Evolutionary conservation across 331 rosid species (phyloP).

Genomic region (Pyracantha coccinea): DNA sequence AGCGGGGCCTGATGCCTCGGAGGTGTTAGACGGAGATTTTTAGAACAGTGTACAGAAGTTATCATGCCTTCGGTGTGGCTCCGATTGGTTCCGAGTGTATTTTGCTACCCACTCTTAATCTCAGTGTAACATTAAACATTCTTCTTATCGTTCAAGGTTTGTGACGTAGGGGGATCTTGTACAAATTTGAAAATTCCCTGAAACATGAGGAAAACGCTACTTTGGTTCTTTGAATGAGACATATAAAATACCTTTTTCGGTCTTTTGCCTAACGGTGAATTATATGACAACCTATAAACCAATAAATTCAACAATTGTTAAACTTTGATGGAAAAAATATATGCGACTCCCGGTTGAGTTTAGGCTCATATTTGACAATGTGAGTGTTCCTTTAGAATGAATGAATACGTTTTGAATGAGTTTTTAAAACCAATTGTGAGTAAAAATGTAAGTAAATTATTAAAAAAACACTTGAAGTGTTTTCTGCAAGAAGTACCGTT

Average conservation of each 20-base stretch:
- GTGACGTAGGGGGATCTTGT: too few species aligned
- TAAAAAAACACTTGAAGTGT: too few species aligned
- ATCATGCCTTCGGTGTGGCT: too few species aligned
- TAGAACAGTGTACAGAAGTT: not conserved
- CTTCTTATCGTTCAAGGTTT: not conserved
- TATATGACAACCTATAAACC: not conserved
- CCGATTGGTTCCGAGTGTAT: not conserved
- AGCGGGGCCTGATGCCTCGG: rapidly evolving
- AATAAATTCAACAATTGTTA: too few species aligned
- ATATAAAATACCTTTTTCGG: too few species aligned
- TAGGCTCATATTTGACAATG: too few species aligned
- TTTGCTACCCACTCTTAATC: not conserved
- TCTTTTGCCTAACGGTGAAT: too few species aligned
- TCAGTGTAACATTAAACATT: not conserved
- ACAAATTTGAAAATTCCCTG: not conserved
- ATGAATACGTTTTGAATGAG: too few species aligned
- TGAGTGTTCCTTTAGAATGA: too few species aligned
- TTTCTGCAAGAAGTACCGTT: rapidly evolving
- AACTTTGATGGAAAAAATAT: not conserved
- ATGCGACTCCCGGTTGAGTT: not conserved
- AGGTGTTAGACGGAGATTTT: rapidly evolving
- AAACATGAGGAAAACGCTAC: not conserved
- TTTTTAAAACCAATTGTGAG: too few species aligned
- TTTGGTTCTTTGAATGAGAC: not conserved
- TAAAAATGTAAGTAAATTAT: too few species aligned